Conservation (phyloP, 2,329 filamentous ascomycete species). For the Phialocephala subalpina region DNA sequence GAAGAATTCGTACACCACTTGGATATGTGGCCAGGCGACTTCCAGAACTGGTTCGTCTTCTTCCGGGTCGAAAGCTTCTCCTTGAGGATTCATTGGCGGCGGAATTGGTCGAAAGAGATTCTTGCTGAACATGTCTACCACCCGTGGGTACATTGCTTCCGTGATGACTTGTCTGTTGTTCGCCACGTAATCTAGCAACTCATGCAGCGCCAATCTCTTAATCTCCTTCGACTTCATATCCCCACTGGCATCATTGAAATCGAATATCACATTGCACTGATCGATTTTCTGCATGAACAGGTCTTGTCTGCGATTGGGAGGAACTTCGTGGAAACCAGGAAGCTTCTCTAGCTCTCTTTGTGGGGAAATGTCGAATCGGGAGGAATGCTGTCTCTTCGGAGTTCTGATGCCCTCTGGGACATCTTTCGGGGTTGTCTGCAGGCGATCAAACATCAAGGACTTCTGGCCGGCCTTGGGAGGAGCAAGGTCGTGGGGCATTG, state of each 20-base stretch:
- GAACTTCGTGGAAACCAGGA: constrained; percentile 96
- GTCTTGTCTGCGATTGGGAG: constrained; percentile 92
- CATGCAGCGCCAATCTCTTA: constrained; percentile 94
- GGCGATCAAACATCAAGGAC: constrained; percentile 84
- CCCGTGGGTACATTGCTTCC: constrained; percentile 97
- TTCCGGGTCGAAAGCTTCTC: constrained; percentile 97
- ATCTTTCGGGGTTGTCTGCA: constrained; percentile 95
- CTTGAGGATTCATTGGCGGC: constrained; percentile 95
- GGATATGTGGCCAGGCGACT: constrained; percentile 98
- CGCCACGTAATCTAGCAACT: constrained; percentile 96
- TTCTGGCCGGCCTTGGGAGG: constrained; percentile 93
- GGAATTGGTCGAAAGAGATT: constrained; percentile 97
- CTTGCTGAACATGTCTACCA: constrained; percentile 99
- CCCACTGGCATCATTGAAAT: constrained; percentile 97
- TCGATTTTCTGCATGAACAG: constrained; percentile 99
- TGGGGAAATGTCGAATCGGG: constrained; percentile 96
- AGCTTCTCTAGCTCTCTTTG: constrained; percentile 97
- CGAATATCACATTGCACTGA: constrained; percentile 99
- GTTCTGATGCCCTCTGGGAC: constrained; percentile 94
- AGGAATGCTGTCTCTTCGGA: constrained; percentile 96
- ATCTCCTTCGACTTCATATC: constrained; percentile 99
- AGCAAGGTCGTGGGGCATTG: constrained; percentile 96
- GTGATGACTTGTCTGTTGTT: constrained; percentile 99
- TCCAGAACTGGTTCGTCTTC: constrained; percentile 98
- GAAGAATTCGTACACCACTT: constrained; percentile 99